These are phyloP conservation scores for Hyaloscypha hepaticicola DNA, from an alignment of 495 filamentous ascomycete species.

Conservation along the genomic window DNA sequence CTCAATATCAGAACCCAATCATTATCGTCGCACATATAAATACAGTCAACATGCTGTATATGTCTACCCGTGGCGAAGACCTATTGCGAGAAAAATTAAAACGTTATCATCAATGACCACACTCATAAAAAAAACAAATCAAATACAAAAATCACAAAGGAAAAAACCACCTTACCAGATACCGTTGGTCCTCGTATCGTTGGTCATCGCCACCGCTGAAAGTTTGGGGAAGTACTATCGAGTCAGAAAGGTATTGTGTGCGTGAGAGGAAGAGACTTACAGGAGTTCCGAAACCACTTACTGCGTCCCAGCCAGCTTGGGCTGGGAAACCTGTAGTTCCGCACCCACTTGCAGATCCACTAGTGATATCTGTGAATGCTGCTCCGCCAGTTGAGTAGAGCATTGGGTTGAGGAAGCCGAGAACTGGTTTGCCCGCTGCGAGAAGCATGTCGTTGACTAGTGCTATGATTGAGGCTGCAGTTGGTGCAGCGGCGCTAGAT, in stretches of 20 bases:
- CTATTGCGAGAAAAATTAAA: neutral
- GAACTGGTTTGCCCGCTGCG: conserved; percentile 49
- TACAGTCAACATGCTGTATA: neutral
- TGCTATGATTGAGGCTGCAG: conserved; percentile 48
- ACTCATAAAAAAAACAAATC: neutral
- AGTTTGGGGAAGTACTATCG: conserved; percentile 9
- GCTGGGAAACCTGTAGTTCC: conserved; percentile 52
- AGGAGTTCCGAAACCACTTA: conserved; percentile 59
- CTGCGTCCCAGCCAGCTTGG: conserved; percentile 62
- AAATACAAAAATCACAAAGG: neutral
- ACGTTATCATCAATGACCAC: neutral
- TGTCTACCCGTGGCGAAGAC: neutral
- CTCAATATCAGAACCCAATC: neutral
- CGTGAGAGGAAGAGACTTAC: neutral
- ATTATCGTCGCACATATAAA: neutral
- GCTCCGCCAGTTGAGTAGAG: conserved; percentile 55
- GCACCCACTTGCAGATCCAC: conserved; percentile 46
- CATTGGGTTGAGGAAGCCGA: conserved; percentile 61
- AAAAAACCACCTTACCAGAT: conserved; percentile 7
- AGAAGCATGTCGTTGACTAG: conserved; percentile 61
- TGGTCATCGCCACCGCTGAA: conserved; percentile 1
- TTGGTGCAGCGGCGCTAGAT: conserved; percentile 34
- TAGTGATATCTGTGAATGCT: conserved; percentile 58
- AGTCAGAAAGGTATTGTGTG: neutral
- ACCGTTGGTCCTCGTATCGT: conserved; percentile 5